Evolutionary conservation across 495 filamentous ascomycete species (phyloP).

Genomic region (Neurospora sp.): DNA sequence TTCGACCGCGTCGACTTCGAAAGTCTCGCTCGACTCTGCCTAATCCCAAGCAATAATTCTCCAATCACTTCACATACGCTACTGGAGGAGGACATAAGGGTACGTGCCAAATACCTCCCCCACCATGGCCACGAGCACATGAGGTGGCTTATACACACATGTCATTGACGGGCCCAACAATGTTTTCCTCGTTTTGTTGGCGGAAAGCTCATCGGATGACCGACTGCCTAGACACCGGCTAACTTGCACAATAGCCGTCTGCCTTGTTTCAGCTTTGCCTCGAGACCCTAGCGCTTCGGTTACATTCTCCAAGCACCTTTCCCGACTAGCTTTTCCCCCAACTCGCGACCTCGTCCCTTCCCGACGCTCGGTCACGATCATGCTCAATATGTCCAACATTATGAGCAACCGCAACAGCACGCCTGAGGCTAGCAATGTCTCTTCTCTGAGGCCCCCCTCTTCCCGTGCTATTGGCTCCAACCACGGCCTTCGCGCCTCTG

Average conservation of each 20-base stretch:
- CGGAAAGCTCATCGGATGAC: conserved; percentile 7
- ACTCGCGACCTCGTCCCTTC: conserved; percentile 3
- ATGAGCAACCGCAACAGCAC: conserved; percentile 96
- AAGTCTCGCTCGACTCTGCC: conserved; percentile 20
- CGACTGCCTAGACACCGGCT: conserved; percentile 17
- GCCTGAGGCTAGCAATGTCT: conserved; percentile 73
- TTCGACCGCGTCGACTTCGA: conserved; percentile 28
- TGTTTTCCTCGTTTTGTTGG: not conserved
- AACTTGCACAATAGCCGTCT: conserved; percentile 18
- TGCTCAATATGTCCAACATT: conserved; percentile 55
- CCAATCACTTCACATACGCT: not conserved
- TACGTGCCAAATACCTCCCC: not conserved
- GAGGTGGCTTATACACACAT: not conserved
- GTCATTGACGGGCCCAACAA: not conserved
- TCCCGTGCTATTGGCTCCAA: conserved; percentile 68
- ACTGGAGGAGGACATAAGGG: not conserved
- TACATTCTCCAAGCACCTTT: conserved; percentile 4
- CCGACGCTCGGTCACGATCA: conserved; percentile 18
- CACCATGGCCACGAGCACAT: not conserved
- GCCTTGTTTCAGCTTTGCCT: conserved; percentile 27
- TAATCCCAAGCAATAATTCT: conserved; percentile 6
- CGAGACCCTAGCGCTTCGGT: not conserved
- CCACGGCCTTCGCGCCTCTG: conserved; percentile 87
- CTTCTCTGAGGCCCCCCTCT: conserved; percentile 81
- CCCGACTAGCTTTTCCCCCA: conserved; percentile 6